Base-by-base conservation (phyloP, 177 flowering plant genomes). In the Vitis hybrid region DNA sequence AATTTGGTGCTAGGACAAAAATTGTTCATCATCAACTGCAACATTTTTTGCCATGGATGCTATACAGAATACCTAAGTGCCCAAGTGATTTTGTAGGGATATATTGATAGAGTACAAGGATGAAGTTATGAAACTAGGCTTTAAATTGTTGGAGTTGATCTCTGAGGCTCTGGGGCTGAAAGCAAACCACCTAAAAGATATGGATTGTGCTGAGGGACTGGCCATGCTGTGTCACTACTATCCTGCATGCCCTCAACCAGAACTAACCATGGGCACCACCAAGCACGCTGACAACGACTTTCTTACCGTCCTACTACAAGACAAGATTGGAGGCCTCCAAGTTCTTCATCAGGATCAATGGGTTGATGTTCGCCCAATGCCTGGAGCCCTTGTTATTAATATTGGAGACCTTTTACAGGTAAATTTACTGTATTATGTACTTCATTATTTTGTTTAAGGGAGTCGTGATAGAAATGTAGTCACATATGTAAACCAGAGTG, bases 341-440 rank as follows among this genome's bases (percentile, higher is more conserved):
- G 50, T 78, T 39, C 56, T 65, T 19, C 68, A 63, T 61, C 49
- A 77, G n/a, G 34, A 77, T 50, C 57, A 55, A 10, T 77, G 79
- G 79, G 18, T 61, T 14, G 70, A 68, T 55, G 64, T 77, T 3
- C 73, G 58, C 3, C 71, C 73, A 1, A 20, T 54, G 7, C 63
- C 67, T 13, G 79, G 73, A 5, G 76, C 73, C 29, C 22, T 77
- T 11, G 66, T 73, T 0, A 61, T 73, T 3, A 77, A 77, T 54
- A 68, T 73, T n/a, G 79, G 73, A 50, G 83, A 80, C 50, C 77
- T 80, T 52, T 20, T 80, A 0, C 82, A 80, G 76, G 83, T 61
- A 72, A 34, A 39, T 39, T 39, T 5, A 5, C 5, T 5, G 48
- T 39, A 39, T 39, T 1, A 0, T 39, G 9, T 39, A 8, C 48